These are phyloP conservation scores for Areca catechu DNA, from an alignment of 176 grass and related monocot species.

Conservation along the genomic window DNA sequence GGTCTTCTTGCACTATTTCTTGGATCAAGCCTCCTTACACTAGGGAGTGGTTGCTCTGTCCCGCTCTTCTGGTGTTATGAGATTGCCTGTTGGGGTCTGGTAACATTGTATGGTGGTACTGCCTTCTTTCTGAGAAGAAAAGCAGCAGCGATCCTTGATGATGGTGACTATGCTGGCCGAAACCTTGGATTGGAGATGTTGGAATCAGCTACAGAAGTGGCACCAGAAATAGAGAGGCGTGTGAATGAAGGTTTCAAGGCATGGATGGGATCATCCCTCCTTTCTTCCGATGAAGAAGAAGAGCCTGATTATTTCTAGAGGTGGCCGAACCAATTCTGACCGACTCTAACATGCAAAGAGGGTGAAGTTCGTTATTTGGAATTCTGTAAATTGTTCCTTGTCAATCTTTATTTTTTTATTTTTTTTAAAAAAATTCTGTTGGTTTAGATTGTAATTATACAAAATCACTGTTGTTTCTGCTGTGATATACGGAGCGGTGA, in stretches of 20 bases:
- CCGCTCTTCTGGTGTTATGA: constrained; percentile 97
- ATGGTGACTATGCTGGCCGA: constrained; percentile 46
- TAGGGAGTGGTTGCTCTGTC: constrained; percentile 73
- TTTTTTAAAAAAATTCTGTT: too few species aligned
- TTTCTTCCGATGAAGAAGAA: constrained; percentile 88
- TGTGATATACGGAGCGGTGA: too few species aligned
- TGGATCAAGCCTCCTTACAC: constrained; percentile 66
- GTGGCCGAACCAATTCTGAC: constrained; percentile 31
- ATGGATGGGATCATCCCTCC: constrained; percentile 90
- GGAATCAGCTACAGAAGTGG: constrained; percentile 42
- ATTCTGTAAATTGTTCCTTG: too few species aligned
- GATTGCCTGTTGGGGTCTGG: constrained; percentile 78
- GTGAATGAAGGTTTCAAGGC: constrained; percentile 82
- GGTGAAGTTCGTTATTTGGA: constrained; percentile 6
- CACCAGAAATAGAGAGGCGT: constrained; percentile 59
- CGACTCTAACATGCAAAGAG: constrained; percentile 16
- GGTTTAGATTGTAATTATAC: too few species aligned
- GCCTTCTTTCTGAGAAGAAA: constrained; percentile 77
- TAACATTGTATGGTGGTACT: constrained; percentile 69
- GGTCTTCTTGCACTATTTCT: constrained; percentile 83
- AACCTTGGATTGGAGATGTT: constrained; percentile 85
- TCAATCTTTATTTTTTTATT: too few species aligned
- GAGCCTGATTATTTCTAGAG: constrained; percentile 64
- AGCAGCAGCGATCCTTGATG: constrained; percentile 56
- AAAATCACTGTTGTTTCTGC: too few species aligned